phyloP scores from a whole-genome alignment of 176 grass and related monocot species.

The Panicum miliaceum region DNA sequence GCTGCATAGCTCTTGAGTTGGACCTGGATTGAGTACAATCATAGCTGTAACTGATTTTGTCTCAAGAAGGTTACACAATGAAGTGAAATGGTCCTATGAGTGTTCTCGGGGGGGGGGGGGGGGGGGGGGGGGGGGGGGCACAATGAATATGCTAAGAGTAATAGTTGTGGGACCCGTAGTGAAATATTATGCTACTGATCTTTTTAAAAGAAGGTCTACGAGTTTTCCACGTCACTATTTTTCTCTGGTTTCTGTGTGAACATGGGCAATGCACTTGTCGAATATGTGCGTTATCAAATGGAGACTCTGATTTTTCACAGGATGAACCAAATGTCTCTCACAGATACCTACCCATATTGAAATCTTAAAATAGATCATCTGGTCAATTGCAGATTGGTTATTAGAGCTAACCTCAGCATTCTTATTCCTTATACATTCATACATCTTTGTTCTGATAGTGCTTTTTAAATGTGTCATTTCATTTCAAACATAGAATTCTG shows the following conservation, averaged over 20 bases:
- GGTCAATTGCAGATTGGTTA: neutral
- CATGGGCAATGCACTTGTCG: neutral
- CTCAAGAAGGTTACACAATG: neutral
- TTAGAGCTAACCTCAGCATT: slow-evolving; percentile 8
- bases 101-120: too few species aligned
- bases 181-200: neutral
- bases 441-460: neutral
- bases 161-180: neutral
- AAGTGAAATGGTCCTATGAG: neutral
- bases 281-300: neutral
- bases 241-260: neutral
- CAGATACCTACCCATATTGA: neutral
- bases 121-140: too few species aligned
- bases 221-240: neutral
- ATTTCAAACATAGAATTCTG: neutral
- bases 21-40: neutral
- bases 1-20: neutral
- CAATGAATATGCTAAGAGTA: neutral
- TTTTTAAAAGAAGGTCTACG: neutral
- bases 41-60: slow-evolving; percentile 4
- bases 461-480: neutral
- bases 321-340: neutral
- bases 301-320: neutral
- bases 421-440: neutral
- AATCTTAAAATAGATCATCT: neutral